Evolutionary conservation across 306 rosid genomes (phyloP), one percentile per base, ranked within the genome.

Genomic region (Fagus sylvatica): DNA sequence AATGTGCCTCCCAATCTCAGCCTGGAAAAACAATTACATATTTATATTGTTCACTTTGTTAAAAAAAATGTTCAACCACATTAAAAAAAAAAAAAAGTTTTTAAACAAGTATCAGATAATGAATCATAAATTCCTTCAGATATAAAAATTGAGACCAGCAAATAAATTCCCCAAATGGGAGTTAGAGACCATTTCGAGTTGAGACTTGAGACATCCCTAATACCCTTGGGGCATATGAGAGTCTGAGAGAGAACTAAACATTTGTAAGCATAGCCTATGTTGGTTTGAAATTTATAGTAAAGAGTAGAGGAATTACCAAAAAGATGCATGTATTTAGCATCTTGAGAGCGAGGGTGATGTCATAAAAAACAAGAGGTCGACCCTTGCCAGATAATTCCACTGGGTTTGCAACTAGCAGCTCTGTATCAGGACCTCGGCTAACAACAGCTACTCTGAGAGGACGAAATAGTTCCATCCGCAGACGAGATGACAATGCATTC

Each of bases 321-420:
- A 95, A 95, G 75, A 93, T 87, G 80, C 99, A 87, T 28, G 79
- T 86, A 83, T 79, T 75, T 19, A 88, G 90, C 88, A 74, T 87
- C 82, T 88, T 93, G 79, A 95, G 90, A 81, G 98, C 98, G 71
- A 86, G 96, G 76, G 99, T 93, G 75, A 91, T 90, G 71, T 95
- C 98, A 60, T 89, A 51, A 34, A 95, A 91, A 51, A 95, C 99
- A 73, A 91, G 96, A 72, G 99, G 99, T 40, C 99, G 87, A 55
- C 99, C 99, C 55, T 93, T 91, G 86, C 97, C 93, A 2, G 97
- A 92, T 78, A 95, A 80, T 75, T 95, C 99, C 6, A 90, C 96
- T 0, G 99, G 98, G 83, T 95, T 95, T 40, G 99, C 92, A 46
- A 95, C 98, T 53, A 95, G 87, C 66, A 95, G 90, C 87, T 95